phyloP scores from a whole-genome alignment of 1,139 yeast species.

The Geotrichum armillariae region DNA sequence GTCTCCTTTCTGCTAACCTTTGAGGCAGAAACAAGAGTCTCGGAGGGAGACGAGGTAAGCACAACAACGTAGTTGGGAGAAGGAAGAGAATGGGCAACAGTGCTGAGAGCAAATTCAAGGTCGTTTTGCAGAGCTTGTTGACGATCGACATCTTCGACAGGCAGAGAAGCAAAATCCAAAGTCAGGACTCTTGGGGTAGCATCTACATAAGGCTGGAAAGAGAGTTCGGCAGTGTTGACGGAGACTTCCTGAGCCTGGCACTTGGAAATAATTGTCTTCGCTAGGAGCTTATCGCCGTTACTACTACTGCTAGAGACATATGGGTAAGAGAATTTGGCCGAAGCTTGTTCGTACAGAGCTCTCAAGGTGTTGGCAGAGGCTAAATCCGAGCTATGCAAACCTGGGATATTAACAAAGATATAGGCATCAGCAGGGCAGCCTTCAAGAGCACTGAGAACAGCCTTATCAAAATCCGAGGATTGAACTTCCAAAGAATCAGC shows the following conservation, averaged over 20 bases:
- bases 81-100: slow-evolving; percentile 36
- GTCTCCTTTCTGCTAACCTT: slow-evolving; percentile 14
- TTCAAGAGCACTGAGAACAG: slow-evolving; percentile 27
- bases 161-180: slow-evolving; percentile 31
- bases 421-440: slow-evolving; percentile 41
- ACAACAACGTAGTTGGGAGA: slow-evolving; percentile 38
- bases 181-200: slow-evolving; percentile 35
- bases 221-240: slow-evolving; percentile 31
- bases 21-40: slow-evolving; percentile 14
- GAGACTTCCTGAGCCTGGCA: slow-evolving; percentile 36
- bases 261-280: slow-evolving; percentile 27
- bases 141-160: slow-evolving; percentile 25
- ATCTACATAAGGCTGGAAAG: slow-evolving; percentile 34
- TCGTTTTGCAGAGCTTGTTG: slow-evolving; percentile 27
- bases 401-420: slow-evolving; percentile 40
- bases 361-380: slow-evolving; percentile 30
- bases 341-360: slow-evolving; percentile 30
- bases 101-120: slow-evolving; percentile 32
- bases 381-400: slow-evolving; percentile 38
- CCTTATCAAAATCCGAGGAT: slow-evolving; percentile 22
- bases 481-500: slow-evolving; percentile 14
- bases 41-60: slow-evolving; percentile 33
- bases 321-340: slow-evolving; percentile 25
- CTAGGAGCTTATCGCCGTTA: slow-evolving; percentile 21
- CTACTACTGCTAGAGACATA: slow-evolving; percentile 18